Evolutionary conservation across 2,329 filamentous ascomycete species (phyloP).

Genomic region (Diplodia sapinea): DNA sequence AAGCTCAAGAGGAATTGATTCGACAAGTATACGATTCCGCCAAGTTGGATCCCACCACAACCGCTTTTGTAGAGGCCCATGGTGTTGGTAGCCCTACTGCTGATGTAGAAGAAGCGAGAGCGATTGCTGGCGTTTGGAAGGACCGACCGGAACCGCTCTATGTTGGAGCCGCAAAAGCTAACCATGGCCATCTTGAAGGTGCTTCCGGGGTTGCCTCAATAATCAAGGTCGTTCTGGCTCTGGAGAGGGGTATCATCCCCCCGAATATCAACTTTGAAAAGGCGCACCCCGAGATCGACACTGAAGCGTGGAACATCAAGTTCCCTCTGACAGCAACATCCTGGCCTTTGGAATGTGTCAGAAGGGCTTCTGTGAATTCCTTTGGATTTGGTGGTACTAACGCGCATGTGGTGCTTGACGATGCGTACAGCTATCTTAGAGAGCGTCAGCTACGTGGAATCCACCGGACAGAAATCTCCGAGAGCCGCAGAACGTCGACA

Average conservation of each 20-base stretch:
- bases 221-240: constrained; percentile 39
- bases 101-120: constrained; percentile 47
- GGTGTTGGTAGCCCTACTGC: constrained; percentile 65
- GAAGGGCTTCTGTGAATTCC: constrained; percentile 34
- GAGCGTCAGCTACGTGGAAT: constrained; percentile 33
- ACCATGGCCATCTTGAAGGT: constrained; percentile 42
- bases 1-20: constrained; percentile 46
- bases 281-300: constrained; percentile 32
- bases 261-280: constrained; percentile 36
- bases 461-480: constrained; percentile 3
- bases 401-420: constrained; percentile 40
- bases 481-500: constrained; percentile 6
- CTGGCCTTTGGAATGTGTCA: constrained; percentile 31
- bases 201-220: constrained; percentile 39
- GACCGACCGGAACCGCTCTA: constrained; percentile 26
- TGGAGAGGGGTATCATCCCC: constrained; percentile 36
- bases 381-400: constrained; percentile 41
- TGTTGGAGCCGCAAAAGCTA: constrained; percentile 41
- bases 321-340: constrained; percentile 31
- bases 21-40: constrained; percentile 44
- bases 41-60: constrained; percentile 38
- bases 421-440: constrained; percentile 23
- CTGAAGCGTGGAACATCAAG: constrained; percentile 32
- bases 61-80: constrained; percentile 56
- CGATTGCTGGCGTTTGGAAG: constrained; percentile 36